Evolutionary conservation across 2,329 filamentous ascomycete genomes (phyloP).

Genomic region (Aspergillus spinulosporus): DNA sequence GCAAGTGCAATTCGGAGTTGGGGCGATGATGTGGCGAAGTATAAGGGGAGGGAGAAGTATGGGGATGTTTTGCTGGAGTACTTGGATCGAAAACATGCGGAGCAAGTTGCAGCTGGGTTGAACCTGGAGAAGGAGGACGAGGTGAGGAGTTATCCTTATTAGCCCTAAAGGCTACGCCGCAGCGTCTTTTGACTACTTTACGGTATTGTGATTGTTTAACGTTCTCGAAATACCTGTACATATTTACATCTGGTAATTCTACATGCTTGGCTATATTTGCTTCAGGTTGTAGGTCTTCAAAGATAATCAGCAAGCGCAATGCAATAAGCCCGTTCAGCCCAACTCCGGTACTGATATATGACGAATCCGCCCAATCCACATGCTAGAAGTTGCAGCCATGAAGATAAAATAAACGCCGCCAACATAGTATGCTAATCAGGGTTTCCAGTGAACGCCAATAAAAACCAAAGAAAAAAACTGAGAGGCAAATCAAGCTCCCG

Average conservation of each 20-base stretch:
- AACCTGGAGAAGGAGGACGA: constrained; percentile 63
- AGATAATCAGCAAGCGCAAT: background rate
- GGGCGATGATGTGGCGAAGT: constrained; percentile 72
- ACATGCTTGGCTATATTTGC: background rate
- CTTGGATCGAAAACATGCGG: constrained; percentile 70
- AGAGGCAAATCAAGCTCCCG: background rate
- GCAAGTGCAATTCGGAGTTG: constrained; percentile 79
- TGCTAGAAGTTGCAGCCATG: constrained; percentile 1
- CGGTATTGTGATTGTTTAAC: background rate
- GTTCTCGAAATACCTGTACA: too few species aligned
- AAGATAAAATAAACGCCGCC: background rate
- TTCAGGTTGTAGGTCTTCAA: background rate
- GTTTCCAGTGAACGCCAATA: background rate
- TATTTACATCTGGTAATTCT: background rate
- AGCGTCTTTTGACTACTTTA: background rate
- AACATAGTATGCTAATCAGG: too few species aligned
- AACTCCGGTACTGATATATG: background rate
- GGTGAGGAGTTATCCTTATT: constrained; percentile 62
- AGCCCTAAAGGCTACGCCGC: background rate
- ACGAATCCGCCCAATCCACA: background rate
- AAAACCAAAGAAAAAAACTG: background rate
- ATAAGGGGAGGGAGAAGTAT: constrained; percentile 78
- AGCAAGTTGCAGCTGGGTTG: constrained; percentile 69
- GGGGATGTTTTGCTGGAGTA: constrained; percentile 72
- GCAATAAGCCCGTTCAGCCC: background rate